These are phyloP conservation scores for Paraconiothyrium sp. DNA, from an alignment of 2,329 filamentous ascomycete genomes.

Conservation along the genomic window DNA sequence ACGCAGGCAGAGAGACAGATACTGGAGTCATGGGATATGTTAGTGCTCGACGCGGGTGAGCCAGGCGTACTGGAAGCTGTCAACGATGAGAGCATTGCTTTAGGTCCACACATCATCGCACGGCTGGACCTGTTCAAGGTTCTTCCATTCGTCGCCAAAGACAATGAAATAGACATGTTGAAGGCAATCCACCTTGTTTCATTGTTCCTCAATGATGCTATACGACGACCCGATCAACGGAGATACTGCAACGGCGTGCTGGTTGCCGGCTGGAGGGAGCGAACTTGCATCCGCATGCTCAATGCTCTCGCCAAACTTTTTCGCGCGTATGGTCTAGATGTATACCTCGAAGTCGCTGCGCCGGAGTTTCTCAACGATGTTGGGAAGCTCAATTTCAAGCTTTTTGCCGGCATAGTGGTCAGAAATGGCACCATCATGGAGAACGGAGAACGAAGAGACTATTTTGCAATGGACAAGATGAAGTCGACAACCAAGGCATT, in stretches of 20 bases:
- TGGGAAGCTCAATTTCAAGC: constrained; percentile 34
- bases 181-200: constrained; percentile 38
- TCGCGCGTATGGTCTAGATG: constrained; percentile 42
- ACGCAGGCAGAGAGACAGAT: constrained; percentile 36
- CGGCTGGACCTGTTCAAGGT: constrained; percentile 40
- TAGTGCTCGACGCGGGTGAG: constrained; percentile 43
- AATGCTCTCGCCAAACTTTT: constrained; percentile 43
- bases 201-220: constrained; percentile 32
- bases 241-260: constrained; percentile 47
- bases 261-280: constrained; percentile 44
- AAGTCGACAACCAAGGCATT: constrained; percentile 49
- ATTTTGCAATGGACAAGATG: constrained; percentile 52
- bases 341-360: constrained; percentile 45
- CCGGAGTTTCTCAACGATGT: constrained; percentile 44
- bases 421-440: constrained; percentile 47
- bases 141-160: constrained; percentile 30
- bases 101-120: constrained; percentile 45
- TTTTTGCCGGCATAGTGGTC: constrained; percentile 44
- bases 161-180: constrained; percentile 39
- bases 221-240: constrained; percentile 34
- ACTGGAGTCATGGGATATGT: constrained; percentile 44
- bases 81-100: constrained; percentile 30
- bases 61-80: constrained; percentile 44
- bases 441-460: constrained; percentile 49
- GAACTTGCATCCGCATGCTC: constrained; percentile 38